Evolutionary conservation across 164 flowering plant genomes (phyloP).

Genomic region (Magnolia kwangsiensis): DNA sequence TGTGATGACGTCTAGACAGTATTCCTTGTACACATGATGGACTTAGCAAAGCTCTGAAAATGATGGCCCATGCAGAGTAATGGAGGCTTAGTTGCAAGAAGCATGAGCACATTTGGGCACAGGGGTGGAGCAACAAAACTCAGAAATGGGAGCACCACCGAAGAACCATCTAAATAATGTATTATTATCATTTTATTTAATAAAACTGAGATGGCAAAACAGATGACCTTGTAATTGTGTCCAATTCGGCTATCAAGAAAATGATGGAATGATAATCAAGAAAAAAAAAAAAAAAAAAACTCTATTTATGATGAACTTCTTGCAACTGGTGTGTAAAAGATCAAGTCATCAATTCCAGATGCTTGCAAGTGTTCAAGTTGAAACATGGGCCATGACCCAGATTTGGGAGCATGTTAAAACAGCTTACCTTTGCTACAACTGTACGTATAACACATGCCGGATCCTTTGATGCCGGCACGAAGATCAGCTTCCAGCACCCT

Average conservation of each 20-base stretch:
- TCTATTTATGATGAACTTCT: background rate
- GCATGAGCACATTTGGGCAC: too few relatives aligned
- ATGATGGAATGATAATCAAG: background rate
- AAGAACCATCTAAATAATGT: too few relatives aligned
- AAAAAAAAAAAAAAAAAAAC: background rate
- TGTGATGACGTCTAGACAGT: too few relatives aligned
- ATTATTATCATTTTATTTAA: too few relatives aligned
- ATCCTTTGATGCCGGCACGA: constrained; percentile 93
- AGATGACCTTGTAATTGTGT: too few relatives aligned
- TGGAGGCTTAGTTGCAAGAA: background rate
- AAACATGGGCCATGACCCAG: background rate
- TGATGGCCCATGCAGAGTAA: background rate
- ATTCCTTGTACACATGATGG: too few relatives aligned
- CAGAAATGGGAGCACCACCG: too few relatives aligned
- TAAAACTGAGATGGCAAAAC: too few relatives aligned
- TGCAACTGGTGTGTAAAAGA: background rate
- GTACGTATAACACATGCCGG: constrained; percentile 93
- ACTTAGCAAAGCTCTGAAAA: background rate
- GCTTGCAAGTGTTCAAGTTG: background rate
- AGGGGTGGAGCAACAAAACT: too few relatives aligned
- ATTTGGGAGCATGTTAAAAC: background rate
- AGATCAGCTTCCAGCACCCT: constrained; percentile 96
- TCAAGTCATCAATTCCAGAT: background rate
- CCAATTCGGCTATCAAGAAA: background rate
- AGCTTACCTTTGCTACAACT: constrained; percentile 95